A percentile compares a stretch with the other conserved stretches of the same genome.
These are phyloP conservation scores for Tolypocladium ovalisporum DNA, from an alignment of 2,329 filamentous ascomycete species.

Conservation along the genomic window DNA sequence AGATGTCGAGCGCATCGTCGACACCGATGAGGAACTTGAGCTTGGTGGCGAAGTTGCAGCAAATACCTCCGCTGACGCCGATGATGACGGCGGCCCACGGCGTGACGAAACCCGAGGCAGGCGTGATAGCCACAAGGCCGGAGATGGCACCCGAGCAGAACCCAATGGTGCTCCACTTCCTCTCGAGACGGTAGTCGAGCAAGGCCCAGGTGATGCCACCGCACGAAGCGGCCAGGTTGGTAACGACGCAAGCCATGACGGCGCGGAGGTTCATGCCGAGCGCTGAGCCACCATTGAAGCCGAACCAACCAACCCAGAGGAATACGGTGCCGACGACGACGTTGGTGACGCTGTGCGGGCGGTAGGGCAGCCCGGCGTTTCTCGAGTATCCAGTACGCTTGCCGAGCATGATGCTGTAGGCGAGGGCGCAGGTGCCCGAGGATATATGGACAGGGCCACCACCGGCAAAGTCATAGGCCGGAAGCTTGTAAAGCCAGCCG, in stretches of 20 bases:
- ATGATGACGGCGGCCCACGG: conserved; percentile 49
- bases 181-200: conserved; percentile 82
- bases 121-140: conserved; percentile 78
- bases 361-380: conserved; percentile 52
- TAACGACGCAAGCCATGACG: conserved; percentile 81
- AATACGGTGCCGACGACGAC: conserved; percentile 64
- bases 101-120: conserved; percentile 71
- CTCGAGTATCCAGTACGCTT: conserved; percentile 53
- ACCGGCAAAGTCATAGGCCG: conserved; percentile 64
- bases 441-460: conserved; percentile 68
- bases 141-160: conserved; percentile 87
- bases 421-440: conserved; percentile 59
- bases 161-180: conserved; percentile 87
- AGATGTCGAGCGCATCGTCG: conserved; percentile 83
- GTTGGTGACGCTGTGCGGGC: conserved; percentile 63
- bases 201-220: conserved; percentile 77
- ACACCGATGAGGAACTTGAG: conserved; percentile 64
- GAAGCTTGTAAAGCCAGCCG: conserved; percentile 60
- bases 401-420: conserved; percentile 63
- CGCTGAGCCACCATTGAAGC: conserved; percentile 85
- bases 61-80: conserved; percentile 48
- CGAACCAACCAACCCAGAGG: conserved; percentile 94
- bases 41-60: conserved; percentile 82
- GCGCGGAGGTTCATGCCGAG: conserved; percentile 75
- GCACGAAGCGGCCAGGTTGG: conserved; percentile 73